Evolutionary conservation across 768 basidiomycete species (phyloP), one percentile per base, ranked within the genome.

Genomic region (Suillus bovinus): DNA sequence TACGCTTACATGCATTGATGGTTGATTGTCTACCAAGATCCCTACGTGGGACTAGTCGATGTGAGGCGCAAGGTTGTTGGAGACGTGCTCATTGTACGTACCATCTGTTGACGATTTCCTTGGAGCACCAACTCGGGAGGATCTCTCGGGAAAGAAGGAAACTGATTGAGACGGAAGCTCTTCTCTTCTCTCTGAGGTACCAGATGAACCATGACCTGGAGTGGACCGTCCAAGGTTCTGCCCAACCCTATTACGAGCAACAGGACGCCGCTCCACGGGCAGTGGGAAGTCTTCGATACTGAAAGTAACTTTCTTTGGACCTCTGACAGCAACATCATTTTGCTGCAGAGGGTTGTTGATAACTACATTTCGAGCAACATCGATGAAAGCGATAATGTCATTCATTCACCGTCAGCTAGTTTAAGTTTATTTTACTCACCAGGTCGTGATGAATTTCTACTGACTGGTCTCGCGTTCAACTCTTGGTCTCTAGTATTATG

Each of bases 281-380:
- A 56, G 38, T 27, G 55, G 55, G 11, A 56, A 56, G 24, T 56
- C 55, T 56, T 11, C 17, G 11, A 56, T 17, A 13, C 39, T 20
- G 27, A 56, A 56, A 27, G 55, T 56, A 20, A 56, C 55, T 39
- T 27, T 56, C 55, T 41, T 56, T 38, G 54, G 36, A 27, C 10
- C 24, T 16, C 38, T 56, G 11, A 36, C 36, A 36, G 36, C 2
- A 27, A 56, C 54, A 20, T 29, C 31, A 31, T 20, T 33, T n/a
- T 33, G 50, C 20, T 31, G 50, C 11, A n/a, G 38, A 10, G 36
- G 10, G 39, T 39, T 24, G 24, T 27, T 9, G 10, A 27, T 39
- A 20, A 38, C 55, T 27, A 20, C 17, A 4, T 39, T 39, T 27
- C 5, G 24, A 39, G 39, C 6, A n/a, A 22, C 36, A 56, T 56